Conservation (phyloP, 495 filamentous ascomycete species). For the Aspergillus asperescens region DNA sequence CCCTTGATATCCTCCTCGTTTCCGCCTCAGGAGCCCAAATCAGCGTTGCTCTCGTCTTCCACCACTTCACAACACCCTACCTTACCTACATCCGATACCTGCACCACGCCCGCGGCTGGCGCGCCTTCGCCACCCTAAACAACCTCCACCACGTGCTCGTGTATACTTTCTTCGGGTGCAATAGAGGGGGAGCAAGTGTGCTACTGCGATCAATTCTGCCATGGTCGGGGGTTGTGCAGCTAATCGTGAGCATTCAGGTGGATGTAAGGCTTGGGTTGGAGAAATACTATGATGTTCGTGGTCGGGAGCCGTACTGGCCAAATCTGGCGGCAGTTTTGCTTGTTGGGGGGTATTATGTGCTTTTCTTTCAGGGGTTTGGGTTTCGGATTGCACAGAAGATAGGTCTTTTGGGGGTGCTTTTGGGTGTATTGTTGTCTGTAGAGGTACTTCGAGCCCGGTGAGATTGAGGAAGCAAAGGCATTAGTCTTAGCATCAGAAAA, state of each 20-base stretch:
- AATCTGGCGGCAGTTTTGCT: not conserved
- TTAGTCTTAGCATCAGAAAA: no score
- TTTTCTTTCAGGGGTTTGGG: not conserved
- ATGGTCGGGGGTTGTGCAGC: not conserved
- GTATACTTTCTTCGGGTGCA: not conserved
- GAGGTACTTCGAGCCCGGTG: no score
- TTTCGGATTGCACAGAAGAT: not conserved
- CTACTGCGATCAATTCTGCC: not conserved
- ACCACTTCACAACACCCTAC: not conserved
- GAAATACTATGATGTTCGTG: not conserved
- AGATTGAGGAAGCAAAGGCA: no score
- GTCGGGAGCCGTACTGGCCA: not conserved
- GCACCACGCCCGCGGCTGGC: not conserved
- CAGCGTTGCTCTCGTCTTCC: not conserved
- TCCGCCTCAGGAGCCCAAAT: not conserved
- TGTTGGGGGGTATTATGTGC: not conserved
- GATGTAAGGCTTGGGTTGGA: not conserved
- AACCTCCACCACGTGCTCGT: slow-evolving; percentile 1
- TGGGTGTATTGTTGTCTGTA: not conserved
- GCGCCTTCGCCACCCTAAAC: not conserved
- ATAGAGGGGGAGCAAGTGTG: not conserved
- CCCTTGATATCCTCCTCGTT: slow-evolving; percentile 3
- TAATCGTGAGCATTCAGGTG: not conserved
- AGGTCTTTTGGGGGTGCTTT: not conserved
- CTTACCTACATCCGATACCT: not conserved